Evolutionary conservation across 768 basidiomycete genomes (phyloP), one percentile per base, ranked within the genome.

Genomic region (Hebeloma cylindrosporum): DNA sequence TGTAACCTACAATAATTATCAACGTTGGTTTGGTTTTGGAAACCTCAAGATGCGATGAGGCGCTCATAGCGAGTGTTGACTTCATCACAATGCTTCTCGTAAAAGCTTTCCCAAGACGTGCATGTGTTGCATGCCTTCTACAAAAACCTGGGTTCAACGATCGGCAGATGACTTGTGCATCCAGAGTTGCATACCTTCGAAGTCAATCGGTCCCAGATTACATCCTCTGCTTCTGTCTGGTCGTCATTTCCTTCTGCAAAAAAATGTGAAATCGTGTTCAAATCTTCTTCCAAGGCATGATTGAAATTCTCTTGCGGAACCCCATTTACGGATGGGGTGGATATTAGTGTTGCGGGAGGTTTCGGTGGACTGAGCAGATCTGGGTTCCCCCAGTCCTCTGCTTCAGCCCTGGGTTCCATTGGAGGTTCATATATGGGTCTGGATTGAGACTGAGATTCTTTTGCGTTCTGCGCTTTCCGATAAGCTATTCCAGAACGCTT

Each of bases 231-330:
- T 10, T 68, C 68, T 7, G 64, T 60, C 6, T 74, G 71, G 3
- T 77, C 71, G 8, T 74, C 74, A 29, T 69, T 64, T 13, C 64
- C 69, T 7, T 73, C 76, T 8, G 75, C 76, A 52, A 86, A 81
- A 53, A 83, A 86, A 7, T 61, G 59, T 5, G 75, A 71, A 27
- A 87, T 68, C 3, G 64, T 57, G 13, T 76, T 65, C n/a, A 84
- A 63, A 57, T 83, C 80, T 37, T 70, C 61, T 46, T 70, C 60
- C 16, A 48, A 21, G 25, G 20, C 37, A 35, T 7, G 36, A 16
- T 26, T 47, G 36, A 29, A 31, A 28, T 42, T 53, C 20, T 14
- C 38, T 27, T 11, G 23, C n/a, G 23, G 25, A 28, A 5, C 28
- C 7, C 20, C 14, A 8, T 2, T 30, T 11, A 7, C 4, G 28